Base-by-base conservation (phyloP, 805 yeast species). In the Kockiozyma suomiensis region DNA sequence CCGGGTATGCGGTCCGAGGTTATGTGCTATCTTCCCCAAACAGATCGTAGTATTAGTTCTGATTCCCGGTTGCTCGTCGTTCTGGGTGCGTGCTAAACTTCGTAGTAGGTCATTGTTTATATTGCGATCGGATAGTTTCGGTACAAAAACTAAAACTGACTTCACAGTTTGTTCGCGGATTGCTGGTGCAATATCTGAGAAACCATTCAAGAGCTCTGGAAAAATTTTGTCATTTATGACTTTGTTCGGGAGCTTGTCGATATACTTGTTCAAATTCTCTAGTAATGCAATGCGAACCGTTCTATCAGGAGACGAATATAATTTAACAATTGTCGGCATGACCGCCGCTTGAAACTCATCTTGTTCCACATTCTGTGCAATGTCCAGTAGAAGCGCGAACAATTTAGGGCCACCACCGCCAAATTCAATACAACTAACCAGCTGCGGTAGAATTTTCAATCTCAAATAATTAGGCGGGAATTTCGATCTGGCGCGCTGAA, bases 41-140 rank as follows among this genome's bases (percentile, higher is more conserved):
- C 88, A 79, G 21, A 87, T 78, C 15, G 90, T 82, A 0, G 96
- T 88, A 68, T 87, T 87, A 2, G 90, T 87, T 66, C 97, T 75
- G 32, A 90, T 86, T 10, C 87, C 87, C 1, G 93, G 86, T 51
- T 82, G 83, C 3, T 83, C 84, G 70, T 90, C 97, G 72, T 79
- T 82, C 70, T 90, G 96, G 8, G 90, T 80, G 67, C 85, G 88
- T 0, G 98, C 98, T 56, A 93, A 76, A 56, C 83, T 80, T 65
- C 96, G 81, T 56, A 93, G 75, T 23, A 93, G 75, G 50, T 94
- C 98, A 69, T 91, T 91, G 72, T 93, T 93, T 50, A 92, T 77
- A 71, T 88, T 96, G 56, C 96, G 81, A 40, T 85, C 89, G 0
- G 88, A 81, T 1, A 93, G 79, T 67, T 83, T 84, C 21, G 84